A percentile compares a stretch with the other conserved stretches of the same genome.
phyloP scores from a whole-genome alignment of 768 basidiomycete species.

The Leccinum longicurvipes region DNA sequence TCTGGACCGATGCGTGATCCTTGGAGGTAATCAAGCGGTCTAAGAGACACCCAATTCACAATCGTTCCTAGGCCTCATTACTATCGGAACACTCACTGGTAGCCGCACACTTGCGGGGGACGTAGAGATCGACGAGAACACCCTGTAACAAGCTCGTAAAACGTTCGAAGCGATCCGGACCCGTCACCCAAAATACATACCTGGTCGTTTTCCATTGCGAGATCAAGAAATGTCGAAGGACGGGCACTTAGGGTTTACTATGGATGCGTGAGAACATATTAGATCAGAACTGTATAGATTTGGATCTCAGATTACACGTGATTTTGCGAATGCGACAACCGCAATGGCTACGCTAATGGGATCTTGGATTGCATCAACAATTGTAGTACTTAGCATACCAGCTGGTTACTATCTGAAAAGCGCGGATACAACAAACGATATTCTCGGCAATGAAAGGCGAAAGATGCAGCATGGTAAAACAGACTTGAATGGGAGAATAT shows the following conservation, averaged over 20 bases:
- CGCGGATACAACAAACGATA: not conserved
- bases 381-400: not conserved
- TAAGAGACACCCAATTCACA: constrained; percentile 29
- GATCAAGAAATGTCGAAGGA: constrained; percentile 10
- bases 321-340: not conserved
- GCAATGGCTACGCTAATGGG: not conserved
- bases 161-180: not conserved
- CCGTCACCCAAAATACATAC: constrained; percentile 39
- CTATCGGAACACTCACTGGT: constrained; percentile 65
- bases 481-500: constrained; percentile 12
- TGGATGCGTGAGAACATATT: constrained; percentile 27
- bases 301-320: constrained; percentile 3
- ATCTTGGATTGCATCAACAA: constrained; percentile 2
- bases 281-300: constrained; percentile 32
- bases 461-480: constrained; percentile 7
- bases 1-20: constrained; percentile 98
- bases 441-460: not conserved
- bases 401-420: not conserved
- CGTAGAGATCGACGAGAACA: constrained; percentile 99
- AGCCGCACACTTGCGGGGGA: constrained; percentile 98
- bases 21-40: constrained; percentile 98
- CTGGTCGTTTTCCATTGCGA: constrained; percentile 88
- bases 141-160: constrained; percentile 50
- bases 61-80: not conserved
- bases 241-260: not conserved